These are phyloP conservation scores for Penicillium silybi DNA, from an alignment of 495 filamentous ascomycete genomes.

Conservation along the genomic window DNA sequence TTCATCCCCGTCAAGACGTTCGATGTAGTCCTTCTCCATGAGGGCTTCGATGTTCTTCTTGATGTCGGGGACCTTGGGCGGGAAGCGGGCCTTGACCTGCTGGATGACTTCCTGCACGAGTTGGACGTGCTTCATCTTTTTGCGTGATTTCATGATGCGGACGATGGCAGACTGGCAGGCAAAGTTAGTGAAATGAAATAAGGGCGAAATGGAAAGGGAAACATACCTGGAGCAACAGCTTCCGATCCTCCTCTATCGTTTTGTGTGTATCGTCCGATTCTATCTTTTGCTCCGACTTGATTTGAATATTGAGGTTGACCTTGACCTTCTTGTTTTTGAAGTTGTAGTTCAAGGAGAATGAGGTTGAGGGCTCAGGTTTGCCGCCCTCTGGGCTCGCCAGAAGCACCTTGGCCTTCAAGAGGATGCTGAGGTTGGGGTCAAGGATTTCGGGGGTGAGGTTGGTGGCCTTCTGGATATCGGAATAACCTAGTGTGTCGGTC, in stretches of 20 bases:
- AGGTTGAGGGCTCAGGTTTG: constrained; percentile 72
- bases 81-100: constrained; percentile 92
- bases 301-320: constrained; percentile 90
- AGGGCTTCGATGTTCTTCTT: constrained; percentile 99
- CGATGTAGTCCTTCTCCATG: constrained; percentile 98
- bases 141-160: constrained; percentile 98
- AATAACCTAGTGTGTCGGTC: constrained; percentile 75
- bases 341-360: constrained; percentile 79
- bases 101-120: constrained; percentile 91
- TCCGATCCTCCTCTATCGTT: constrained; percentile 97
- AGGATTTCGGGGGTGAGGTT: constrained; percentile 73
- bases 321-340: constrained; percentile 98
- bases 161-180: constrained; percentile 84
- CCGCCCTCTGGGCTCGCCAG: constrained; percentile 61
- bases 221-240: constrained; percentile 92
- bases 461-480: constrained; percentile 79
- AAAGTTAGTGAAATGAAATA: constrained; percentile 18
- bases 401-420: constrained; percentile 89
- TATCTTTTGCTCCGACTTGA: constrained; percentile 91
- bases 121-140: constrained; percentile 94
- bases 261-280: constrained; percentile 97
- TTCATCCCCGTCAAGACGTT: constrained; percentile 90
- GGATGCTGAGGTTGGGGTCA: constrained; percentile 76
- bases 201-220: constrained; percentile 4
- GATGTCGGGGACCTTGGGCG: constrained; percentile 89